Conservation (phyloP, 2,329 filamentous ascomycete genomes). For the Talaromyces sp. region DNA sequence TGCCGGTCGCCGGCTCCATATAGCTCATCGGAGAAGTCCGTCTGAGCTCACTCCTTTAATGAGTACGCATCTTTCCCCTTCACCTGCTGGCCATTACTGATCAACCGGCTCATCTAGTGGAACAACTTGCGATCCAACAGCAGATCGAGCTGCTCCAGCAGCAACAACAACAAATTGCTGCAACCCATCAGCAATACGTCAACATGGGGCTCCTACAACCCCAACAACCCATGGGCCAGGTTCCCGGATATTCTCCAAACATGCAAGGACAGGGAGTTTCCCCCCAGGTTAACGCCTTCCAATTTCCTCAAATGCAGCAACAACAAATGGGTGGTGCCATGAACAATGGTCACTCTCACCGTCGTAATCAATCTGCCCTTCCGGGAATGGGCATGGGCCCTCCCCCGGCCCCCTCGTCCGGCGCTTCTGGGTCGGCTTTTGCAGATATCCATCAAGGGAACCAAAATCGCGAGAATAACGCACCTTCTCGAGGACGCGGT, state of each 20-base stretch:
- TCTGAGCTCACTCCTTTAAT: conserved; percentile 96
- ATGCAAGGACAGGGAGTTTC: conserved; percentile 68
- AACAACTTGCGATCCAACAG: conserved; percentile 95
- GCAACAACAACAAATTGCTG: conserved; percentile 95
- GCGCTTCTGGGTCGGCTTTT: conserved; percentile 64
- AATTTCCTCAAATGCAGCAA: conserved; percentile 68
- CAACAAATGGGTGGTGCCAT: conserved; percentile 51
- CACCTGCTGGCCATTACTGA: neutral
- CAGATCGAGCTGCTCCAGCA: conserved; percentile 96
- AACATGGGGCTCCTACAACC: conserved; percentile 94
- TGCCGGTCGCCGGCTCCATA: conserved; percentile 85
- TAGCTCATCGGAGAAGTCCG: conserved; percentile 92
- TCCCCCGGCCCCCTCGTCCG: conserved; percentile 86
- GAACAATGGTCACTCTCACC: conserved; percentile 80
- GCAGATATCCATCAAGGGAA: conserved; percentile 64
- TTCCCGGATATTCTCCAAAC: conserved; percentile 63
- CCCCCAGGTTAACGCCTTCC: conserved; percentile 72
- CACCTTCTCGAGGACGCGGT: conserved; percentile 68
- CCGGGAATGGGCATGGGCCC: conserved; percentile 89
- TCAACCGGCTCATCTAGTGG: conserved; percentile 56
- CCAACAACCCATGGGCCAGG: conserved; percentile 71
- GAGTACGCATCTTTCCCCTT: conserved; percentile 62
- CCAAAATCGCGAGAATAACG: conserved; percentile 67
- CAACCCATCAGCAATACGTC: conserved; percentile 93
- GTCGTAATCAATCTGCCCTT: conserved; percentile 95